These are phyloP conservation scores for Eryngium alpinum DNA, from an alignment of 140 eudicot species.

Conservation along the genomic window DNA sequence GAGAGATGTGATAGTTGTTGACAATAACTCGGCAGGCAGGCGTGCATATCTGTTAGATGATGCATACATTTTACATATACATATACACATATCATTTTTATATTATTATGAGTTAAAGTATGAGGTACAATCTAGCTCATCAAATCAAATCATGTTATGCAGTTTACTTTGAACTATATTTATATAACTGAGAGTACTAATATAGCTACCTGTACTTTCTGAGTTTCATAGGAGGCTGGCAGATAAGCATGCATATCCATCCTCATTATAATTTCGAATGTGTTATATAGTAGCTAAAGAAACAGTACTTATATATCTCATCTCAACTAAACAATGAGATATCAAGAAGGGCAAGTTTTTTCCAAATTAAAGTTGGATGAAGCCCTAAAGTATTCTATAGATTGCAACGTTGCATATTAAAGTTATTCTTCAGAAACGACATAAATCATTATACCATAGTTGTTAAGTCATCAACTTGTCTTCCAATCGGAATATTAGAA, in stretches of 20 bases:
- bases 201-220: background rate
- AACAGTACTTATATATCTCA: background rate
- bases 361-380: too few species aligned
- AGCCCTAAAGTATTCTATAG: too few species aligned
- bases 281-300: background rate
- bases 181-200: background rate
- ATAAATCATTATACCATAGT: too few species aligned
- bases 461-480: too few species aligned
- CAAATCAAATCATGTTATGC: background rate
- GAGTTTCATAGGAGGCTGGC: background rate
- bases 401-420: too few species aligned
- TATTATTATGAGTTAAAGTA: background rate
- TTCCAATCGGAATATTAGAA: too few species aligned
- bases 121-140: background rate
- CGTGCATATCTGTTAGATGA: constrained; percentile 60
- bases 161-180: background rate
- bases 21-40: constrained; percentile 77
- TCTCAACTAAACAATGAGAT: background rate
- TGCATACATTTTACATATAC: background rate
- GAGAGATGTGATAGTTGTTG: constrained; percentile 57
- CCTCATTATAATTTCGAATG: background rate
- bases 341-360: background rate
- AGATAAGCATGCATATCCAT: background rate
- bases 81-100: background rate
- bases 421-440: too few species aligned